These are phyloP conservation scores for Dioszegia aurantiaca DNA, from an alignment of 768 basidiomycete genomes.

Conservation along the genomic window DNA sequence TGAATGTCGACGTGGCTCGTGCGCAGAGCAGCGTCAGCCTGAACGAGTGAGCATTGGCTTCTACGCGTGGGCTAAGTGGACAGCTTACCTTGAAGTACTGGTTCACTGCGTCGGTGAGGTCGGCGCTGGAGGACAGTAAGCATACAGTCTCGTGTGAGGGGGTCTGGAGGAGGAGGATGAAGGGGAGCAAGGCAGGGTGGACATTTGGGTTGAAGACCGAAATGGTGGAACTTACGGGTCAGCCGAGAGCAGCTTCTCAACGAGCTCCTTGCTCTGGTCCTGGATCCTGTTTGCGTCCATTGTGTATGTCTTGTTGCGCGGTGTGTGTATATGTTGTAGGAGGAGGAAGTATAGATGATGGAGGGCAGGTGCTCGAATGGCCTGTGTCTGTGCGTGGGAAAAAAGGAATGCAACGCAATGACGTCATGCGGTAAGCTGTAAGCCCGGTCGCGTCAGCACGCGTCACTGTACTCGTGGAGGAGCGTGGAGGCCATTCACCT, in stretches of 20 bases:
- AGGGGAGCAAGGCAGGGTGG: not conserved
- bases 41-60: not conserved
- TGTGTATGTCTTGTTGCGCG: not conserved
- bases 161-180: not conserved
- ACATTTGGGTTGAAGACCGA: no score
- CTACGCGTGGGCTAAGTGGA: not conserved
- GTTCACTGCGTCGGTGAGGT: slow-evolving; percentile 33
- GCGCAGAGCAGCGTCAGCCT: slow-evolving; percentile 26
- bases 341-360: slow-evolving; percentile 7
- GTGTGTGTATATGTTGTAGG: not conserved
- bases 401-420: not conserved
- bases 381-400: not conserved
- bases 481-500: no score
- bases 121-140: slow-evolving; percentile 20
- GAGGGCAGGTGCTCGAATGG: not conserved
- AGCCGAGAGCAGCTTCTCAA: slow-evolving; percentile 29
- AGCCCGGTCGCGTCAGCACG: no score
- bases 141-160: not conserved
- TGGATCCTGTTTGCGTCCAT: slow-evolving; percentile 27
- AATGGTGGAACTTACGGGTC: slow-evolving; percentile 38
- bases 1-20: slow-evolving; percentile 18
- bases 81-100: slow-evolving; percentile 37
- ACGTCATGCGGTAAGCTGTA: not conserved
- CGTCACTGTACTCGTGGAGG: no score
- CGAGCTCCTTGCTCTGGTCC: slow-evolving; percentile 21